A percentile compares a stretch with the other conserved stretches of the same genome.
These are phyloP conservation scores for Protomyces lactucae-debilis DNA, from an alignment of 1,139 yeast species.

Conservation along the genomic window DNA sequence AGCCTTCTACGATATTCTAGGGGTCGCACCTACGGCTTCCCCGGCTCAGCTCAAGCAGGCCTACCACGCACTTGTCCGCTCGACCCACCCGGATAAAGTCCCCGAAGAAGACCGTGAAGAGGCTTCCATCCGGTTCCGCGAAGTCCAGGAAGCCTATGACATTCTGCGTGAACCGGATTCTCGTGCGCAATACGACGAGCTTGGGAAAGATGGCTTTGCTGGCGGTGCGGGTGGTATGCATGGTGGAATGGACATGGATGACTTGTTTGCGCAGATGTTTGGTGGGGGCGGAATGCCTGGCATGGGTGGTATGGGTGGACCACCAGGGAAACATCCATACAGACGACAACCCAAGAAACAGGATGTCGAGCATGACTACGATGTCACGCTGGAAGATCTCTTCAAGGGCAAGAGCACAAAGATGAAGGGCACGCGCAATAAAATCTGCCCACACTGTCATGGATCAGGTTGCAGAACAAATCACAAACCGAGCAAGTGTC, in stretches of 20 bases:
- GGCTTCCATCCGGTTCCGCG: conserved; percentile 71
- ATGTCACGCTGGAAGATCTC: conserved; percentile 66
- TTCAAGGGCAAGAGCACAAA: conserved; percentile 78
- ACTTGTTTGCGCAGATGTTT: conserved; percentile 33
- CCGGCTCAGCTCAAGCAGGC: conserved; percentile 68
- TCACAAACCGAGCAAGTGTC: conserved; percentile 55
- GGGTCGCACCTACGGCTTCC: conserved; percentile 59
- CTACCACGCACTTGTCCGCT: conserved; percentile 59
- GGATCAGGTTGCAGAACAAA: conserved; percentile 47
- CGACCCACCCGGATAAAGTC: conserved; percentile 91
- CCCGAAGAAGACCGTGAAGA: conserved; percentile 53
- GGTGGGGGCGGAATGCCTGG: conserved; percentile 29
- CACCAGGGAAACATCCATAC: conserved; percentile 21
- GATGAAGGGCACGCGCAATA: conserved; percentile 66
- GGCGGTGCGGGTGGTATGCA: conserved; percentile 36
- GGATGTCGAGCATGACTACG: conserved; percentile 62
- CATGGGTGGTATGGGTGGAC: conserved; percentile 31
- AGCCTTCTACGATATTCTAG: conserved; percentile 56
- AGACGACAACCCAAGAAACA: conserved; percentile 27
- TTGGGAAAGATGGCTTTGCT: conserved; percentile 44
- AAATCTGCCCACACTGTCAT: conserved; percentile 51
- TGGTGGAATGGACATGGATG: conserved; percentile 31
- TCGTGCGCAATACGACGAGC: conserved; percentile 54
- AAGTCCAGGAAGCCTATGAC: conserved; percentile 69
- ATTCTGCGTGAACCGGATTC: conserved; percentile 57